Percentiles rank a stretch among this genome's conserved stretches.
These are phyloP conservation scores for Triticum aestivum DNA, from an alignment of 176 grass and related monocot species.

Conservation along the genomic window IWGSC_CS_RefSeq_v2.1 NC_057806.1:31715809-31716308, in stretches of 20 bases:
- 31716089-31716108: background rate
- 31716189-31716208: too few relatives aligned
- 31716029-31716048: background rate
- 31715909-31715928: background rate
- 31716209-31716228: too few relatives aligned
- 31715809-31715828: conserved; percentile 35
- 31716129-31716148: background rate
- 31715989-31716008: background rate
- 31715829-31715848: conserved; percentile 8
- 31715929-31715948: background rate
- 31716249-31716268: too few relatives aligned
- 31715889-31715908: background rate
- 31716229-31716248: too few relatives aligned
- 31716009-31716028: background rate
- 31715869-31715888: background rate
- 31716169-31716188: too few relatives aligned
- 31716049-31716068: background rate
- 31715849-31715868: background rate
- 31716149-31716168: background rate
- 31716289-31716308: too few relatives aligned
- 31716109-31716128: background rate
- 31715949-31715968: background rate
- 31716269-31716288: too few relatives aligned
- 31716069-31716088: background rate
- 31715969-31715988: background rate